Base-by-base conservation (phyloP, 495 filamentous ascomycete genomes). In the Arthonia radiata region DNA sequence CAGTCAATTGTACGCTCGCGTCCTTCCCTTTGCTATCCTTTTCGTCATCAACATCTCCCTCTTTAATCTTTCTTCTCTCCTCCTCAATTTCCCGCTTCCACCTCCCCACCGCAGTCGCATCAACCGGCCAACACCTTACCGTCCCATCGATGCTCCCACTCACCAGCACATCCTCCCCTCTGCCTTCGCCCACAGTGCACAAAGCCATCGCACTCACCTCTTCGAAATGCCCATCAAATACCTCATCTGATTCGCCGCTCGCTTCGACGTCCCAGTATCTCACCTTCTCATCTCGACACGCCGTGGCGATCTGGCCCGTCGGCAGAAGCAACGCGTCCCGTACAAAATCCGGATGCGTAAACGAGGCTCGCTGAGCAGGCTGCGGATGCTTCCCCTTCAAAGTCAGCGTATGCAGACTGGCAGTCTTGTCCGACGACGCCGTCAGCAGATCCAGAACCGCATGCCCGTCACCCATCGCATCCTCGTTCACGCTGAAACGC, bases 341-440 rank as follows among this genome's bases (percentile, higher is more conserved):
- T 10, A 93, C 82, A 39, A 82, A 92, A 39, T 83, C 86, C 1
- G 79, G 78, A 45, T 94, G 83, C 16, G 53, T 43, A 26, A 91
- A 55, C 2, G 52, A 63, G 26, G 77, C 66, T 31, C 80, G 80
- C 11, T 6, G 7, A 22, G 19, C 19, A 7, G 4, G 60, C 54
- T n/a, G n/a, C n/a, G n/a, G n/a, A n/a, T n/a, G n/a, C 28, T 64
- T 59, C 57, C 72, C 86, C 0, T 53, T 57, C 27, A 59, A 59
- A 5, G 57, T 46, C 26, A 77, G 53, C 5, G 67, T 59, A 10
- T 90, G 54, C 39, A 72, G 77, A 38, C 78, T 78, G 2, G 66
- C 65, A 0, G 67, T 77, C 21, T 71, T 80, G 41, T 97, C 86
- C 8, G 78, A 77, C 17, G 73, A 82, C 2, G 82, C 72, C 8